A percentile compares a stretch with the other conserved stretches of the same genome.
Conservation (phyloP, 176 grass and related monocot species). For the Cymbopogon citratus region DNA sequence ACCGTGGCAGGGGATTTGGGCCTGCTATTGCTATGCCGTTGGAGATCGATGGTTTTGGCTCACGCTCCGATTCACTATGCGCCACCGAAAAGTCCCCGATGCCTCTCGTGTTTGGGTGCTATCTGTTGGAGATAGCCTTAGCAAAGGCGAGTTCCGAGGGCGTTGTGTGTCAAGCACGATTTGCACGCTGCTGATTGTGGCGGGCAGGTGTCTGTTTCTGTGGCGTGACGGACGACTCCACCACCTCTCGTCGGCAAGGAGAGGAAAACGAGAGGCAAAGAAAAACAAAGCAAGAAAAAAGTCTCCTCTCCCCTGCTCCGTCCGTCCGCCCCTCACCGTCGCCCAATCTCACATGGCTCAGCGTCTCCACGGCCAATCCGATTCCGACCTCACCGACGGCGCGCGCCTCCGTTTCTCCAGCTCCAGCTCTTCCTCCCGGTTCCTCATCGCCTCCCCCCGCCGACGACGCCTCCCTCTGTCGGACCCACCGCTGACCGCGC, state of each 20-base stretch:
- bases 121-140: no score
- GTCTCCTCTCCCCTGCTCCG: neutral
- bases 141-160: neutral
- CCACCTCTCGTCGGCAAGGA: neutral
- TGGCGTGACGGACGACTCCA: neutral
- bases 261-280: neutral
- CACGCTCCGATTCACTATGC: no score
- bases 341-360: conserved; percentile 34
- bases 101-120: no score
- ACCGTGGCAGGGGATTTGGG: no score
- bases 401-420: neutral
- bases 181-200: neutral
- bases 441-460: conserved; percentile 17
- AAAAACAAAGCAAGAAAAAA: neutral
- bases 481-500: conserved; percentile 2
- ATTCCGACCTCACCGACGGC: neutral
- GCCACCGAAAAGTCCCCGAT: no score
- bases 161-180: neutral
- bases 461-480: conserved; percentile 15
- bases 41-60: no score
- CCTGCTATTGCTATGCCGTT: no score
- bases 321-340: neutral
- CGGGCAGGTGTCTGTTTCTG: neutral
- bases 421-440: neutral
- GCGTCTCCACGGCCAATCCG: conserved; percentile 25